Base-by-base conservation (phyloP, 352 stramenopile species). In the Phytophthora sp. region DNA sequence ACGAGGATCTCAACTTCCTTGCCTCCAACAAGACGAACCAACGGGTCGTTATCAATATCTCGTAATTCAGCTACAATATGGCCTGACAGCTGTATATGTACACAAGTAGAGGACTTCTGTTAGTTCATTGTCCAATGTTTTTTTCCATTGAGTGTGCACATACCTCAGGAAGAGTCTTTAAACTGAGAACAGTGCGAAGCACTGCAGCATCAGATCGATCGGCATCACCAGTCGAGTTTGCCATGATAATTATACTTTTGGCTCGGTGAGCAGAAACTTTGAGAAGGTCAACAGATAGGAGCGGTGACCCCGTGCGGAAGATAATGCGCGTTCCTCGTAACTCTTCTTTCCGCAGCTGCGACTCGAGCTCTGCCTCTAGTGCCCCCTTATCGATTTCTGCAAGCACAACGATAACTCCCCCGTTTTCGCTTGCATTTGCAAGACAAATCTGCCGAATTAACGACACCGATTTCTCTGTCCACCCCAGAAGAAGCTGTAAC, bases 11-110 rank as follows among this genome's bases (percentile, higher is more conserved):
- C 90, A 1, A 94, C 80, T 18, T 85, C 72, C 36, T 93, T 71
- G 13, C 85, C 85, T 3, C 84, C 88, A 8, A 96, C 87, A 8
- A 96, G 73, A 7, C 79, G 57, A 26, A 96, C 71, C 38, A 96
- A 66, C 13, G 85, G 76, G 11, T 92, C 76, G 51, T 97, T 97
- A 63, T 97, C 90, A 18, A 96, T 84, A 41, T 97, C 90, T 2
- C 88, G 79, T 24, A 95, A 61, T 51, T 97, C 90, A 1, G 84
- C 88, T 12, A 97, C 89, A 24, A 97, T 91, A 50, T 96, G 87
- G 5, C 84, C 86, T 35, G 71, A 44, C 9, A 91, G 35, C 79
- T 91, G 21, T 13, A 41, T 33, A 15, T 41, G 9, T 30, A 26
- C n/a, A 26, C 15, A 46, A 27, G 8, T 45, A n/a, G n/a, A n/a